phyloP scores from a whole-genome alignment of 192 early-diverging fungal genomes.

The Coemansia sp. region DNA sequence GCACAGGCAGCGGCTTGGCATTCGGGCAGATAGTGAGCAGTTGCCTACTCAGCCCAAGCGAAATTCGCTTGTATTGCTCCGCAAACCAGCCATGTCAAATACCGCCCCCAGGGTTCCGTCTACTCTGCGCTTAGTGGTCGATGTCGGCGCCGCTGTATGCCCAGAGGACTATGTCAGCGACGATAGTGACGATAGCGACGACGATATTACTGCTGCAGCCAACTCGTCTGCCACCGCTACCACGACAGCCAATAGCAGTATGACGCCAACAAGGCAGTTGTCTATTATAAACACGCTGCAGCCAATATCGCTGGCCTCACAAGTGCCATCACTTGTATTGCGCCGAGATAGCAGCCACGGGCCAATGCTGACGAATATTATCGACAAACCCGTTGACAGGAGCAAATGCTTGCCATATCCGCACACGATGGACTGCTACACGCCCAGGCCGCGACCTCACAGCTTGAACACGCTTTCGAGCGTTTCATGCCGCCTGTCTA shows the following conservation, averaged over 20 bases:
- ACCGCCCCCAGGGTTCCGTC: slow-evolving; percentile 48
- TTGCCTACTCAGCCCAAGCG: background rate
- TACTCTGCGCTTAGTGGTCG: slow-evolving; percentile 35
- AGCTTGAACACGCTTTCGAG: slow-evolving; percentile 25
- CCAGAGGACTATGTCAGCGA: background rate
- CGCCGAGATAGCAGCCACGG: slow-evolving; percentile 28
- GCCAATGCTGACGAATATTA: slow-evolving; percentile 19
- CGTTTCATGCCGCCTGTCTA: slow-evolving; percentile 43
- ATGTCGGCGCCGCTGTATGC: background rate
- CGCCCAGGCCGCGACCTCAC: slow-evolving; percentile 31
- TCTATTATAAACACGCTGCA: background rate
- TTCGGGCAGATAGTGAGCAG: background rate
- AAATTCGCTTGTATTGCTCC: background rate
- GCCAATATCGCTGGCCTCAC: background rate
- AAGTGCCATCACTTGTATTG: slow-evolving; percentile 11
- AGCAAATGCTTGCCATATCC: slow-evolving; percentile 34
- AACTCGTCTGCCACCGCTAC: background rate
- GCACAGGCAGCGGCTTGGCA: background rate
- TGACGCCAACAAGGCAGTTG: background rate
- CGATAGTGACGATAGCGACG: background rate
- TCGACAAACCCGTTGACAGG: slow-evolving; percentile 18
- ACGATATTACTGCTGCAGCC: background rate
- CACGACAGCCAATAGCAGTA: background rate
- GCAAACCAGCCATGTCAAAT: slow-evolving; percentile 2
- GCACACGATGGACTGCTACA: slow-evolving; percentile 42